These are phyloP conservation scores for Kernera saxatilis DNA, from an alignment of 345 rosid genomes.

Conservation along the genomic window DNA sequence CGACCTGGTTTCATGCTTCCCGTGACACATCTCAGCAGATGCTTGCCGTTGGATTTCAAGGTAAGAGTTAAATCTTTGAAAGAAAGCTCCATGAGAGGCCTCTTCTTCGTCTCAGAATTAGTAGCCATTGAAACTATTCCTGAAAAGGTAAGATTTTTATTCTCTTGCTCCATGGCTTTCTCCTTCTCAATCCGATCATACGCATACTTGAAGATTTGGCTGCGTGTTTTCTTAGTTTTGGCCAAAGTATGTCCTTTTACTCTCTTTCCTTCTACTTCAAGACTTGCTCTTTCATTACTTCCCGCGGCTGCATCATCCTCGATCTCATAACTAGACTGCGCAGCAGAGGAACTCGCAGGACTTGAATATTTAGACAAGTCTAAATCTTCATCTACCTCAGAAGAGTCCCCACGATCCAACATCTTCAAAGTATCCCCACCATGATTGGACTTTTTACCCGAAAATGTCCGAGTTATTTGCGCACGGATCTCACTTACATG, in stretches of 20 bases:
- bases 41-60: constrained; percentile 62
- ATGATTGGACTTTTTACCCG: constrained; percentile 35
- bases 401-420: constrained; percentile 36
- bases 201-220: constrained; percentile 77
- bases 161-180: constrained; percentile 57
- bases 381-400: constrained; percentile 38
- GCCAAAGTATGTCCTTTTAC: constrained; percentile 27
- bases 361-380: constrained; percentile 22
- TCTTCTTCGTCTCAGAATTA: constrained; percentile 46
- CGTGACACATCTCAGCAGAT: constrained; percentile 72
- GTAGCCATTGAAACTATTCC: constrained; percentile 69
- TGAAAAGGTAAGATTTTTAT: constrained; percentile 60
- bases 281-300: constrained; percentile 29
- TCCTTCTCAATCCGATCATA: constrained; percentile 79
- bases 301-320: constrained; percentile 35
- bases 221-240: constrained; percentile 48
- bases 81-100: constrained; percentile 69
- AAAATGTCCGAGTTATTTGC: constrained; percentile 58
- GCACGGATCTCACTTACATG: constrained; percentile 62
- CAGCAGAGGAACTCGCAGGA: constrained; percentile 31
- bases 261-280: constrained; percentile 28
- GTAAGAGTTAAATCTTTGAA: constrained; percentile 73
- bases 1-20: constrained; percentile 81
- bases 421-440: constrained; percentile 38
- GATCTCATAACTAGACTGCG: constrained; percentile 40